Base-by-base conservation (phyloP, 306 rosid genomes). In the Inga leiocalycina region DNA sequence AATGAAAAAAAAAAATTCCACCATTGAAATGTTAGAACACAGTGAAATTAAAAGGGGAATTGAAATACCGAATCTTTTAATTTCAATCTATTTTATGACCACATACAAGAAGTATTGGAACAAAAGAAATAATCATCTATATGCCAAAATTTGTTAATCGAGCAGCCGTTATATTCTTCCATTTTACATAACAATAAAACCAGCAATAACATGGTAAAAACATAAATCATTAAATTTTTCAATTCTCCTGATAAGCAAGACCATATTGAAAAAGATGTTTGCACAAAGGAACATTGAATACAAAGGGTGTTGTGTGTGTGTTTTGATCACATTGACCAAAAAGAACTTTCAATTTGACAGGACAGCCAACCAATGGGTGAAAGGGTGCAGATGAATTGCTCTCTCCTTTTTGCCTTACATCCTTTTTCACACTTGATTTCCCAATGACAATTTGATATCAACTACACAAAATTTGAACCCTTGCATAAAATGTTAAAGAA, bases 381-480 rank as follows among this genome's bases (percentile, higher is more conserved):
- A 56, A 56, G 69, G 20, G 48, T 56, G 54, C 22, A 37, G 57
- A 12, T 76, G 70, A 57, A 37, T 79, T 49, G 37, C 66, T 66
- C 11, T 32, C 4, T 24, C 35, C 6, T 11, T 61, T 24, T 10
- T 22, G 15, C 67, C 34, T 61, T 22, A 14, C 67, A 10, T 45
- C 74, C 62, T 64, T 17, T n/a, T 64, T 64, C 37, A 56, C 20
- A 64, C 61, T 64, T 34, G n/a, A 67, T 66, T 78, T 16, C 39
- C 74, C 45, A 46, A 49, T 39, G 59, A 67, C 56, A 73, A 77
- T 14, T 76, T 22, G 52, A 49, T 77, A 77, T 66, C 64, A 79
- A 45, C 78, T 64, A 65, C 37, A 71, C 69, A 71, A 70, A 64
- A 79, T 75, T 46, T 66, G 67, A 77, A 71, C 76, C 80, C 73